Base-by-base conservation (phyloP, 352 stramenopile species). In the Phytophthora brassicae region DNA sequence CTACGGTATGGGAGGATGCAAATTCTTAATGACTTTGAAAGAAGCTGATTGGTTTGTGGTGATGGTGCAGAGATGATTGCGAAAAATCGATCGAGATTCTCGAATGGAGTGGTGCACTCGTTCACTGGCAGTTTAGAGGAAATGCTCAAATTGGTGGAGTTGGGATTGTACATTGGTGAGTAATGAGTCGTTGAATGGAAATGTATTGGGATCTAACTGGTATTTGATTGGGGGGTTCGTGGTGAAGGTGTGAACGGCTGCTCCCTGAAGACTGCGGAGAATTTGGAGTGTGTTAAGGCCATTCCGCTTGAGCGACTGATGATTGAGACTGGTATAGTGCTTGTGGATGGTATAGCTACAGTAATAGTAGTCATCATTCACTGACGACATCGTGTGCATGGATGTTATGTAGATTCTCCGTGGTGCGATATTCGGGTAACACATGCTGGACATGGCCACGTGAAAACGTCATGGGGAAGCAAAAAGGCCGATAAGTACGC, bases 341-440 rank as follows among this genome's bases (percentile, higher is more conserved):
- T 44, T 17, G 24, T 44, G 38, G 6, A 38, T 12, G n/a, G n/a
- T n/a, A n/a, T n/a, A n/a, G n/a, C n/a, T n/a, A n/a, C n/a, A n/a
- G n/a, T n/a, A n/a, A n/a, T 38, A 4, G 31, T n/a, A 38, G 31
- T 2, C 13, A 12, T 4, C 31, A n/a, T 38, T n/a, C 31, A 26
- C 3, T 44, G 38, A 24, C 17, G 38, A 14, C 7, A 23, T 17
- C 6, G 4, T 44, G n/a, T 44, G 17, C 24, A 11, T 17, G 83
- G 88, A 97, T 42, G n/a, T n/a, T n/a, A n/a, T n/a, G n/a, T n/a
- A 92, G 97, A 99, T 72, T 94, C 92, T 49, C 97, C 97, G 20
- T 99, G 96, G 92, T 99, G 96, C 70, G 95, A 98, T 64, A 97
- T 99, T 48, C 90, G 94, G 33, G 71, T 83, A 9, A 98, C 94